A percentile compares a stretch with the other conserved stretches of the same genome.
phyloP scores from a whole-genome alignment of 2,329 filamentous ascomycete species.

The Ceratocystis diversiconidia region DNA sequence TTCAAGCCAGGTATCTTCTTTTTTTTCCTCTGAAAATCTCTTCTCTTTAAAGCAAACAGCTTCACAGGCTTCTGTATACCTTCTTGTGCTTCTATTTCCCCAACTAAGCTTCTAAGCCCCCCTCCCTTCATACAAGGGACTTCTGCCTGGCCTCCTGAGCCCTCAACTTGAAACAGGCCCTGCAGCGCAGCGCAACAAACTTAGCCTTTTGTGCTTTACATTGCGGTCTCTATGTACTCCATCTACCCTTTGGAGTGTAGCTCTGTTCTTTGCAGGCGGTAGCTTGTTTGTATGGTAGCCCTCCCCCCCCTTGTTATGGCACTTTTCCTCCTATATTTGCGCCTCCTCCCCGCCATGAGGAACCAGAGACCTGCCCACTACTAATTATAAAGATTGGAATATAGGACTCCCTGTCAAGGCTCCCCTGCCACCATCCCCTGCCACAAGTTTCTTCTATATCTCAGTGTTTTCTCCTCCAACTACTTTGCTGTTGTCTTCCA shows the following conservation, averaged over 20 bases:
- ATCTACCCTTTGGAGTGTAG: not conserved
- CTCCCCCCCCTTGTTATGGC: not conserved
- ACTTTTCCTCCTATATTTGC: not conserved
- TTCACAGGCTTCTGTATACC: not conserved
- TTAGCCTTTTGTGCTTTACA: not conserved
- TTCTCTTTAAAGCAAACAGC: not conserved
- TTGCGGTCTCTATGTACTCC: not conserved
- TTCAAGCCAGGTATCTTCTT: not conserved
- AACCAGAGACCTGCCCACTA: not conserved
- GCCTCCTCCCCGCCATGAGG: not conserved
- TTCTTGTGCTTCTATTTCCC: not conserved
- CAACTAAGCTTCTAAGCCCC: not conserved
- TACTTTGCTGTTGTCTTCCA: not conserved
- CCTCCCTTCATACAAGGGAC: not conserved
- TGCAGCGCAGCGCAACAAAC: not conserved
- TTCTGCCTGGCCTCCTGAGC: not conserved
- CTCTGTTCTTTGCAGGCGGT: not conserved
- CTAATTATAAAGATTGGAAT: slow-evolving; percentile 4
- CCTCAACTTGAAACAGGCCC: not conserved
- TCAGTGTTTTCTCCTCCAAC: not conserved
- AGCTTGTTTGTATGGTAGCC: not conserved
- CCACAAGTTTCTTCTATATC: slow-evolving; percentile 7
- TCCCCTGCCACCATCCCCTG: not conserved
- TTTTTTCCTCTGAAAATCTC: not conserved
- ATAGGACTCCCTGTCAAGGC: not conserved